phyloP scores from a whole-genome alignment of 139 green algal species.

The Desmodesmus armatus region DNA sequence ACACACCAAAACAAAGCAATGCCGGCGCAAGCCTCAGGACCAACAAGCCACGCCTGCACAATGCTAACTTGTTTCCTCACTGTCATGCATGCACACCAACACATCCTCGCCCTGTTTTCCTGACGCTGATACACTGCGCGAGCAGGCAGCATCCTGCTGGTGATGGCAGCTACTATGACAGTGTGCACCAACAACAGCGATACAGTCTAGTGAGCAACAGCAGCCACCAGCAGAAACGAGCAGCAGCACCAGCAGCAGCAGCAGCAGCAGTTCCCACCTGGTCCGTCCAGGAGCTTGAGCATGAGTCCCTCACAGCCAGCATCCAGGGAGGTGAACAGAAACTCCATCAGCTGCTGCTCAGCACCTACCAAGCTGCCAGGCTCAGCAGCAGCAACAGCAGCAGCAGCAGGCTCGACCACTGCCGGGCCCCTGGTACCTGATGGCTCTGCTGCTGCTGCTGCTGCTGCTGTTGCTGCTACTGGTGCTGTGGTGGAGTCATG shows the following conservation, averaged over 20 bases:
- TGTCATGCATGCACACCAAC: too few species aligned
- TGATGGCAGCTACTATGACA: too few species aligned
- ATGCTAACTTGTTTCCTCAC: too few species aligned
- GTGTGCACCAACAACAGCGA: too few species aligned
- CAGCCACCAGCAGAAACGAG: too few species aligned
- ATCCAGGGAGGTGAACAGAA: slow-evolving; percentile 69
- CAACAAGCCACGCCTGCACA: too few species aligned
- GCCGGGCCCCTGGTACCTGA: too few species aligned
- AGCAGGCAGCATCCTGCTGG: not conserved
- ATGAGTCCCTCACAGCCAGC: slow-evolving; percentile 84
- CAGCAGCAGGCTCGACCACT: slow-evolving; percentile 18
- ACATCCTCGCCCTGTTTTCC: too few species aligned
- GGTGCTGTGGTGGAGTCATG: too few species aligned
- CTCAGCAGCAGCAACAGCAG: not conserved
- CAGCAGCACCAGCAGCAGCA: not conserved
- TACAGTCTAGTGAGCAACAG: too few species aligned
- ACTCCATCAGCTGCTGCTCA: slow-evolving; percentile 47
- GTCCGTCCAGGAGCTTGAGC: slow-evolving; percentile 82
- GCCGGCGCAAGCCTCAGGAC: not conserved
- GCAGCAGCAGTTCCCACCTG: not conserved
- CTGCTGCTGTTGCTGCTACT: slow-evolving; percentile 4
- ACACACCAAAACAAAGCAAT: not conserved
- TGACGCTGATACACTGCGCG: not conserved
- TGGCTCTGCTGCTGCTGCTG: not conserved
- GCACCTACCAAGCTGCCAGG: not conserved